Evolutionary conservation across 2,329 filamentous ascomycete species (phyloP), one percentile per base, ranked within the genome.

Genomic region (Xylariales sp.): DNA sequence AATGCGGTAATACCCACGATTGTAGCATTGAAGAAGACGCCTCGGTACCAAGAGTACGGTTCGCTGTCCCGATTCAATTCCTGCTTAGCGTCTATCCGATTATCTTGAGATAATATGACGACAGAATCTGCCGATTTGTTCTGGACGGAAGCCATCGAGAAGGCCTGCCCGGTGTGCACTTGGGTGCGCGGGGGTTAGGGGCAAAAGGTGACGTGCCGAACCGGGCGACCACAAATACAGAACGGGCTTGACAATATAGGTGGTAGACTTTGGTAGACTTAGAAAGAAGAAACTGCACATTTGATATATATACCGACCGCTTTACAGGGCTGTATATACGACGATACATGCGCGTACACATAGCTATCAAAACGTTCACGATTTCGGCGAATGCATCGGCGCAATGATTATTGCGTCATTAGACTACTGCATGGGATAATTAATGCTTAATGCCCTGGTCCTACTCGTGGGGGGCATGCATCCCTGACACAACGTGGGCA

Each of bases 1-100:
- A 46, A 46, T n/a, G 43, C 43, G 43, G 43, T 46, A 18, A 46
- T 46, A 46, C 43, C 43, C n/a, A 46, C 43, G 43, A 46, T 46
- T 18, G 43, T 46, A 46, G 43, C 43, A 46, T 46, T 46, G 43
- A 46, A 46, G 43, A 46, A 46, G n/a, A 46, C 43, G 14, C 43
- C 43, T n/a, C 43, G 43, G 43, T 46, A 46, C 43, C 43, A 46
- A 46, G 43, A 46, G 43, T 46, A 46, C 3, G 8, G 43, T 6
- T 46, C 43, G n/a, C 2, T 16, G n/a, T n/a, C 43, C 43, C 43
- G 7, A 46, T 18, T 46, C 7, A 18, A 46, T 18, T 46, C n/a
- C n/a, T n/a, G 43, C 43, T 46, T 14, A 3, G 16, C 3, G 14
- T 46, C 43, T n/a, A 3, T 46, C 16, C 18, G 43, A 46, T n/a